Percentiles rank a stretch among this genome's conserved stretches.
Conservation (phyloP, 306 rosid genomes). For the Glycyrrhiza uralensis region DNA sequence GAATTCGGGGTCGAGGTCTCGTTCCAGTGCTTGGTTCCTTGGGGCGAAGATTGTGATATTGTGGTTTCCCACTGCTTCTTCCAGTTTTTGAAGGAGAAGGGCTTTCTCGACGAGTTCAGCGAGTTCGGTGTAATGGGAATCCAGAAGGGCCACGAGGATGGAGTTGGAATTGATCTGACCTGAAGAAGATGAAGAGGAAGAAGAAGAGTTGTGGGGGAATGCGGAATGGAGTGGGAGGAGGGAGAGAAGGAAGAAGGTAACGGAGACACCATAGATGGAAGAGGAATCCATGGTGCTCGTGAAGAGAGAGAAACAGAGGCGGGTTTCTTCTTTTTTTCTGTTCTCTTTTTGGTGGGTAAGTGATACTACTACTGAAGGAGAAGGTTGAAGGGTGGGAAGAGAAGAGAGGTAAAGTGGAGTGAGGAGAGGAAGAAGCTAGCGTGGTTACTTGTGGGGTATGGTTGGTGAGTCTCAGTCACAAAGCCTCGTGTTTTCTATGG, state of each 20-base stretch:
- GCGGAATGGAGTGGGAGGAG: conserved; percentile 24
- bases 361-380: too few species aligned
- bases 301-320: not conserved
- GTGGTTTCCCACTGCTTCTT: conserved; percentile 63
- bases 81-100: conserved; percentile 73
- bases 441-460: conserved; percentile 22
- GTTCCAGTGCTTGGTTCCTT: conserved; percentile 69
- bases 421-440: not conserved
- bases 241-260: conserved; percentile 12
- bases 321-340: not conserved
- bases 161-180: conserved; percentile 80
- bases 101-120: conserved; percentile 94
- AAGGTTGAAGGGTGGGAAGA: not conserved
- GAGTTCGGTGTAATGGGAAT: conserved; percentile 89
- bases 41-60: conserved; percentile 93
- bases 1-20: conserved; percentile 84
- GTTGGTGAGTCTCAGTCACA: conserved; percentile 29
- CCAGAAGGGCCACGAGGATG: conserved; percentile 86
- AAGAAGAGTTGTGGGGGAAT: conserved; percentile 33
- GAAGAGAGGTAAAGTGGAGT: conserved; percentile 10
- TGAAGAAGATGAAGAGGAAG: conserved; percentile 28
- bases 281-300: conserved; percentile 62
- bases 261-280: conserved; percentile 52
- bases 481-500: not conserved
- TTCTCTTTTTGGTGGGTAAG: not conserved